Base-by-base conservation (phyloP, 2,329 filamentous ascomycete species). In the Samsoniella hepiali region DNA sequence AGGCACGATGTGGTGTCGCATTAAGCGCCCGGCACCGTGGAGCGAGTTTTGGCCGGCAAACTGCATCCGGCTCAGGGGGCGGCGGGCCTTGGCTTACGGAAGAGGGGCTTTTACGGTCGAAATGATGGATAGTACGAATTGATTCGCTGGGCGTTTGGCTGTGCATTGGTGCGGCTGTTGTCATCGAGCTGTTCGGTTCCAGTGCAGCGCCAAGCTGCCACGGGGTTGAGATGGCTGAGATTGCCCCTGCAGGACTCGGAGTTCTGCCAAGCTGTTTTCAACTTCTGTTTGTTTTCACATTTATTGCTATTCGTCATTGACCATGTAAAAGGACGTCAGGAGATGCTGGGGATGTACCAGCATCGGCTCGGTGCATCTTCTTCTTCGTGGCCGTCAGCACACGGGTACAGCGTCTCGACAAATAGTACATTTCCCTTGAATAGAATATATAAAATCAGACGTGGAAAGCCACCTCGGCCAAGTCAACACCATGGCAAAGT, bases 1-100 rank as follows among this genome's bases (percentile, higher is more conserved):
- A 47, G 27, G 36, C 36, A 17, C 34, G 29, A 38, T 36, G 29
- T n/a, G 34, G 45, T 63, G 61, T 54, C 36, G 61, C 61, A 45
- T 58, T 54, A 63, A 53, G 54, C 61, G 61, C 54, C 55, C 10
- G 47, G 11, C 29, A 47, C 3, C 58, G 56, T 58, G 56, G 44
- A 58, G 44, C n/a, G 13, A 38, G n/a, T 17, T 3, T n/a, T 31
- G 55, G 57, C 44, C 22, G 22, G 13, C 57, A 50, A 50, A 36
- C 13, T 13, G 44, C 17, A 15, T 45, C 57, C 22, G 13, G n/a
- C 17, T 3, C 44, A 40, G 56, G 32, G 22, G 34, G 32, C 13
- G n/a, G 40, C 15, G 3, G 5, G n/a, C 34, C 17, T 34, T 31
- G 3, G 31, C 40, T 27, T n/a, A 58, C 17, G 42, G 27, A 17